Conservation (phyloP, 352 stramenopile genomes). For the Phytophthora litchii region DNA sequence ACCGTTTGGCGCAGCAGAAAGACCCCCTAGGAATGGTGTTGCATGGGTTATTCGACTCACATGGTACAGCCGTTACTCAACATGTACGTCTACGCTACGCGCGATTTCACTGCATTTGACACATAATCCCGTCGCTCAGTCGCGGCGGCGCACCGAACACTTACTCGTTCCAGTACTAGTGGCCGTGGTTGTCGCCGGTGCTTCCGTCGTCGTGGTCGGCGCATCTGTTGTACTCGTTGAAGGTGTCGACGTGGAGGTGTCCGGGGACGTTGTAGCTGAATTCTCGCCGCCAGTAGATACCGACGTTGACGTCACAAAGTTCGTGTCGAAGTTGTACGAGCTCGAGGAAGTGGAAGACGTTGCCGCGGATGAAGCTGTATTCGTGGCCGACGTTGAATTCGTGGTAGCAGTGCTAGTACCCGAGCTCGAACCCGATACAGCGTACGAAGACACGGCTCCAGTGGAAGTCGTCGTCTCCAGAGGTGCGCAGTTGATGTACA, state of each 20-base stretch:
- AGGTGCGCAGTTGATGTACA: constrained; percentile 40
- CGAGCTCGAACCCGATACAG: not conserved
- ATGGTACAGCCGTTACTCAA: constrained; percentile 1
- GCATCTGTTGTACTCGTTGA: constrained; percentile 5
- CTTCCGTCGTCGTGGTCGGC: constrained; percentile 4
- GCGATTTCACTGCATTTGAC: not conserved
- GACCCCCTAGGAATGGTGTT: not conserved
- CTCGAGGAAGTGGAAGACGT: constrained; percentile 4
- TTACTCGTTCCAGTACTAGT: no score
- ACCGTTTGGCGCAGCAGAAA: constrained; percentile 16
- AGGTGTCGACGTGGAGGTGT: constrained; percentile 3
- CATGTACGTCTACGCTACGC: constrained; percentile 19
- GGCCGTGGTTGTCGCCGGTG: no score
- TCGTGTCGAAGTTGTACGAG: constrained; percentile 19
- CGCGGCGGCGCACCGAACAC: constrained; percentile 24
- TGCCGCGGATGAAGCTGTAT: not conserved
- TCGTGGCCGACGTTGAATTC: constrained; percentile 2
- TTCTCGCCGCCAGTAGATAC: constrained; percentile 6
- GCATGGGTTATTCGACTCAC: no score
- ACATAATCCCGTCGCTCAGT: constrained; percentile 10
- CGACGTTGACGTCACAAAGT: constrained; percentile 23
- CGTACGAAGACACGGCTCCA: not conserved
- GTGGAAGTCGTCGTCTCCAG: constrained; percentile 28
- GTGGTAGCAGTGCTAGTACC: constrained; percentile 16
- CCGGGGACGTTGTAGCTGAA: constrained; percentile 9